A percentile compares a stretch with the other conserved stretches of the same genome.
Evolutionary conservation across 345 rosid species (phyloP).

Genomic region (Melaleuca quinquenervia): DNA sequence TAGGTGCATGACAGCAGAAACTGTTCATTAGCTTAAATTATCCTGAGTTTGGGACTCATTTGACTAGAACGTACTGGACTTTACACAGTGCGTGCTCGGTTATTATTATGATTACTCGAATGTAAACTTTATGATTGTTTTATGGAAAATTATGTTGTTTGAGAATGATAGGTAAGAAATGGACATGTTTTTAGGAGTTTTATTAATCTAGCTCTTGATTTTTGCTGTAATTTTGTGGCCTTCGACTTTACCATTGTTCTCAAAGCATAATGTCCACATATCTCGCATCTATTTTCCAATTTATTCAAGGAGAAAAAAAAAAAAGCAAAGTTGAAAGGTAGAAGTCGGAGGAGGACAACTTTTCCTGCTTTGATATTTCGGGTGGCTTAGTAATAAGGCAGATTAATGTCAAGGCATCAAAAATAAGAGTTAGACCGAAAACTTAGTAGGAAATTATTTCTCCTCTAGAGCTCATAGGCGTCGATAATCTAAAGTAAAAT

Average conservation of each 20-base stretch:
- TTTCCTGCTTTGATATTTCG: neutral
- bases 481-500: neutral
- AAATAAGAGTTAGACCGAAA: neutral
- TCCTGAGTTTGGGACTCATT: neutral
- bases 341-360: neutral
- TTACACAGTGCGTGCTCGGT: neutral
- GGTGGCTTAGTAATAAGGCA: neutral
- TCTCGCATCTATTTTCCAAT: neutral
- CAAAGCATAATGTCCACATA: neutral
- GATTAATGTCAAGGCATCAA: neutral
- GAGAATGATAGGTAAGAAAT: neutral
- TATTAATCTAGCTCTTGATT: neutral
- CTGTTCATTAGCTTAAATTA: neutral
- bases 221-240: neutral
- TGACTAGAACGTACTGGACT: neutral
- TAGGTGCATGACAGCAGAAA: neutral
- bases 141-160: neutral
- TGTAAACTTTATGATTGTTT: neutral
- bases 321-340: neutral
- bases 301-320: neutral
- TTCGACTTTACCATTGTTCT: neutral
- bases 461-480: neutral
- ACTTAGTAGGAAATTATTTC: neutral
- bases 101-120: neutral
- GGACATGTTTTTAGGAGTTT: neutral